A percentile compares a stretch with the other conserved stretches of the same genome.
These are phyloP conservation scores for Collybiopsis luxurians DNA, from an alignment of 768 basidiomycete genomes.

Conservation along the genomic window DNA sequence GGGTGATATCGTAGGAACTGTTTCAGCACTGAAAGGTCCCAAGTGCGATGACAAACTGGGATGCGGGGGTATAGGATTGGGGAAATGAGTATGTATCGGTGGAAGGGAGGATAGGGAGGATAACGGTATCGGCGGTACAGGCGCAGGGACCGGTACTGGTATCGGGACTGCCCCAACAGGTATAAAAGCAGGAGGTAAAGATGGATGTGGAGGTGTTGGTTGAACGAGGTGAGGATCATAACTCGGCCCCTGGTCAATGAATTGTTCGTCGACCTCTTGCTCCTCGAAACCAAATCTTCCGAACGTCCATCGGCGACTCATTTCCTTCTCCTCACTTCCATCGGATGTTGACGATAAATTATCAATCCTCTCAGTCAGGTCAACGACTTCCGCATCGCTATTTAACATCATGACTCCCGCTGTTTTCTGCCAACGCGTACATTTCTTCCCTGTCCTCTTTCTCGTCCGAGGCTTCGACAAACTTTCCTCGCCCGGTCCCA, in stretches of 20 bases:
- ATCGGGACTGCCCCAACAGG: constrained; percentile 4
- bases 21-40: constrained; percentile 1
- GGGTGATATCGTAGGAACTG: not conserved
- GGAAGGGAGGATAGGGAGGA: not conserved
- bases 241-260: not conserved
- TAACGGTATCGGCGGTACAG: constrained; percentile 6
- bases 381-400: constrained; percentile 20
- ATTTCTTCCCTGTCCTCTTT: not conserved
- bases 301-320: constrained; percentile 44
- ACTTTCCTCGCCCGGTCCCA: not conserved
- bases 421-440: not conserved
- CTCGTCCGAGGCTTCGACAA: not conserved
- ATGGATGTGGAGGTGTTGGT: constrained; percentile 2
- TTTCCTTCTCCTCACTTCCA: constrained; percentile 3
- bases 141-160: not conserved
- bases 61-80: constrained; percentile 8
- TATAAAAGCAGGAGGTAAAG: constrained; percentile 6
- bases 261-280: constrained; percentile 1
- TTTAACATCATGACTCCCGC: not conserved
- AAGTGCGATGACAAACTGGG: not conserved
- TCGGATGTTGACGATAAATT: not conserved
- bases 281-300: constrained; percentile 28
- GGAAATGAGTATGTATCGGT: constrained; percentile 3
- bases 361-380: constrained; percentile 23
- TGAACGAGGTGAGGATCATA: not conserved